These are phyloP conservation scores for Raddia guianensis DNA, from an alignment of 176 grass and related monocot genomes.

Conservation along the genomic window DNA sequence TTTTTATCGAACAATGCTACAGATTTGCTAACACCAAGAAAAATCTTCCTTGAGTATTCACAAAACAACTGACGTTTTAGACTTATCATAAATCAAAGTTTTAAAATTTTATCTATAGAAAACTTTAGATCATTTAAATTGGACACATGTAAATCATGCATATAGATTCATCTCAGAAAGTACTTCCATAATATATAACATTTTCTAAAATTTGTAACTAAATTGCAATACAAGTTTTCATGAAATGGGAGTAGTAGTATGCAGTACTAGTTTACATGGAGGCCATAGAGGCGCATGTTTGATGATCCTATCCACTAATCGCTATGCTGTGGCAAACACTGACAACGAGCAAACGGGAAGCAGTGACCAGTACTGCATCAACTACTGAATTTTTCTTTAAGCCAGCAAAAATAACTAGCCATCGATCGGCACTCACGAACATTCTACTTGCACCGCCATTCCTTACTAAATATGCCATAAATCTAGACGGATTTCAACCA, in stretches of 20 bases:
- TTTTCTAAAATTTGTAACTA: no score
- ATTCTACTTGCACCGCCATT: background rate
- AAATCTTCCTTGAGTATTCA: no score
- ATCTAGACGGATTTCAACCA: background rate
- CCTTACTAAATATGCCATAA: background rate
- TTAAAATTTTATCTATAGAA: no score
- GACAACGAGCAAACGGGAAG: background rate
- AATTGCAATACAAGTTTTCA: no score
- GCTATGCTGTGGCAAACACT: background rate
- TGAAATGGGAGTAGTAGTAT: background rate
- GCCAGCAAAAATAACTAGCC: background rate
- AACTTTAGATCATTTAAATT: no score
- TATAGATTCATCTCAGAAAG: no score
- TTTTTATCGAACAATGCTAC: background rate
- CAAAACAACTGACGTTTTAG: no score
- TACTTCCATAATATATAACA: no score
- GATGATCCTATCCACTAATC: constrained; percentile 2
- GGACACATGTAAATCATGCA: no score
- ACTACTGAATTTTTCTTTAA: background rate
- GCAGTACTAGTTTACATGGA: background rate
- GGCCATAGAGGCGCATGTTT: background rate
- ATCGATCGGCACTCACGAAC: background rate
- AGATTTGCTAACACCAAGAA: background rate
- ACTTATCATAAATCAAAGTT: no score
- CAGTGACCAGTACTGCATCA: background rate